These are phyloP conservation scores for Posidonia oceanica DNA, from an alignment of 116 monocot species.

Conservation along the genomic window DNA sequence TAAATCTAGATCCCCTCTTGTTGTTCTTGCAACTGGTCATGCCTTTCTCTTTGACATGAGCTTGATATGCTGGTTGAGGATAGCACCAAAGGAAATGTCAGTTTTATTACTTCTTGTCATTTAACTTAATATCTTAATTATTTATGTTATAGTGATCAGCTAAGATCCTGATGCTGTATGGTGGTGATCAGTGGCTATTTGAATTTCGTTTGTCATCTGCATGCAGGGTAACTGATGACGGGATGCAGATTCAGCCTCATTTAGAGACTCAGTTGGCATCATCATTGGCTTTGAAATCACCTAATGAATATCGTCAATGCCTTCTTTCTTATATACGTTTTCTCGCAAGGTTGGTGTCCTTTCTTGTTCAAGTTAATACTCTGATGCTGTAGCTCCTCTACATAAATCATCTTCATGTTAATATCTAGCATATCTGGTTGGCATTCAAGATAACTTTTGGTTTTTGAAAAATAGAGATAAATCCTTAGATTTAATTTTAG, in stretches of 20 bases:
- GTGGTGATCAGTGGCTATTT: background rate
- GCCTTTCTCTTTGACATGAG: constrained; percentile 86
- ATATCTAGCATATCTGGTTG: too few species aligned
- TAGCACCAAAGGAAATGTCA: constrained; percentile 15
- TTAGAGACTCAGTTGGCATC: constrained; percentile 91
- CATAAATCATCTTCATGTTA: too few species aligned
- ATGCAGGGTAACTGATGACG: constrained; percentile 83
- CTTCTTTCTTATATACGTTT: constrained; percentile 87
- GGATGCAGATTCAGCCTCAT: constrained; percentile 81
- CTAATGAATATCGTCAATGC: constrained; percentile 93
- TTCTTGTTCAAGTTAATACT: background rate
- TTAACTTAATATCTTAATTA: background rate
- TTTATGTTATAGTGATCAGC: too few species aligned
- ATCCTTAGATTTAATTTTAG: too few species aligned
- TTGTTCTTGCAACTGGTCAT: constrained; percentile 85
- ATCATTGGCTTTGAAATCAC: constrained; percentile 68
- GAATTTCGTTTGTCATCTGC: background rate
- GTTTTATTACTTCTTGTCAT: background rate
- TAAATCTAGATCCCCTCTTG: constrained; percentile 80
- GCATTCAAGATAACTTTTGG: too few species aligned
- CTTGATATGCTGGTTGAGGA: constrained; percentile 91
- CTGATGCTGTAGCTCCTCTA: too few species aligned
- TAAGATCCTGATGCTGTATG: too few species aligned
- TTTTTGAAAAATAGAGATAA: too few species aligned
- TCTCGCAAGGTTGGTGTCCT: constrained; percentile 54